phyloP scores from a whole-genome alignment of 345 rosid genomes.

The Draba incana region DNA sequence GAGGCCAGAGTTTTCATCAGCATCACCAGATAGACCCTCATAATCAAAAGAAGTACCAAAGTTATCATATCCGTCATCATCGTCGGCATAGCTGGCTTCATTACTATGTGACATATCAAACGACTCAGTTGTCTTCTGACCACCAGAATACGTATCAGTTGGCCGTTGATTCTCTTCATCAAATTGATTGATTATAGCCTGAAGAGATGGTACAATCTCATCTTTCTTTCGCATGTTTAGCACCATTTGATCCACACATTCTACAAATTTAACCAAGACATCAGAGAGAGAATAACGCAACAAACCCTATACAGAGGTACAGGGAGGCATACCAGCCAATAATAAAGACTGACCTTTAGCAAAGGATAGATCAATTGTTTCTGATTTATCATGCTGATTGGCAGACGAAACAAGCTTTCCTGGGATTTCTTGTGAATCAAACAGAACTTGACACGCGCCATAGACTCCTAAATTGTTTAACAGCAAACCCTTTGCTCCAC shows the following conservation, averaged over 20 bases:
- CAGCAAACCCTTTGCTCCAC: conserved; percentile 90
- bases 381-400: conserved; percentile 53
- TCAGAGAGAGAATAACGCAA: conserved; percentile 1
- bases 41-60: conserved; percentile 52
- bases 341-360: conserved; percentile 63
- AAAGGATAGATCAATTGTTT: conserved; percentile 72
- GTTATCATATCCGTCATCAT: conserved; percentile 58
- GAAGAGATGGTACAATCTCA: conserved; percentile 83
- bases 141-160: conserved; percentile 52
- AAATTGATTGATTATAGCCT: conserved; percentile 60
- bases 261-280: conserved; percentile 46
- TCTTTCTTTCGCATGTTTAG: conserved; percentile 57
- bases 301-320: conserved; percentile 20
- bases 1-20: conserved; percentile 48
- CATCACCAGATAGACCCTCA: conserved; percentile 54
- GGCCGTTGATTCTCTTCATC: conserved; percentile 75
- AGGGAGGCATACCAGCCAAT: conserved; percentile 24
- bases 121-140: conserved; percentile 49
- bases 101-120: conserved; percentile 43
- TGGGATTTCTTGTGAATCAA: conserved; percentile 87
- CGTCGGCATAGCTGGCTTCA: conserved; percentile 53
- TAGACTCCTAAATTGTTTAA: conserved; percentile 90
- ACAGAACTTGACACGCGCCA: conserved; percentile 86
- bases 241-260: conserved; percentile 72
- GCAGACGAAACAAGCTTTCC: conserved; percentile 63